Base-by-base conservation (phyloP, 2,329 filamentous ascomycete species). In the Clarireedia hainanense region DNA sequence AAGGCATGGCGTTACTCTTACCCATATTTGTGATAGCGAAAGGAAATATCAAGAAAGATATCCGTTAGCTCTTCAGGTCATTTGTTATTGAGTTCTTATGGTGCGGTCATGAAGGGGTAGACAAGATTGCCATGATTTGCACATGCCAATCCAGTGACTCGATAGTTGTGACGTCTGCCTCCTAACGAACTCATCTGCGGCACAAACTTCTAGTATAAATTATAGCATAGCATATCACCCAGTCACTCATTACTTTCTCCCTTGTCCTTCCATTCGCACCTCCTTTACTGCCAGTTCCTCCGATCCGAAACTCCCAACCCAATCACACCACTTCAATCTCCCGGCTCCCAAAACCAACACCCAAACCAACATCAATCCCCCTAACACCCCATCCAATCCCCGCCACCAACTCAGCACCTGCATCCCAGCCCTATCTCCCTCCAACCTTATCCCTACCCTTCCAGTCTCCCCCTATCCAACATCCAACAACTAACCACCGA, bases 1-100 rank as follows among this genome's bases (percentile, higher is more conserved):
- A 30, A 42, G 52, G 37, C 52, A 43, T 50, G 52, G 52, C 47
- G 52, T 55, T 55, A 36, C 17, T 50, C 50, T 50, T 37, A 17
- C 50, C 37, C 42, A 6, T 55, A 34, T 37, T 42, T 36, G 17
- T 55, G 40, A 55, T 50, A 37, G 14, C 43, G 27, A 43, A 39
- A 50, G 37, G 15, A 50, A 50, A 45, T 45, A 17, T 15, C 15
- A 24, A 23, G 20, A 24, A 17, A 27, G 20, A 47, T 2, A 47
- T 47, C 7, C 7, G 27, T 26, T 5, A 26, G 14, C 15, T 47
- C 6, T 27, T 24, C 24, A 15, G 27, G n/a, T 47, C 30, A 34
- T 34, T 34, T 9, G 10, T 34, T 34, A 34, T 34, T 34, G 30
- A 12, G 12, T 12, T 34, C 10, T 34, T 34, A 34, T 34, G 10